Evolutionary conservation across 345 rosid species (phyloP), one percentile per base, ranked within the genome.

Genomic region (Eucalyptus regnans): DNA sequence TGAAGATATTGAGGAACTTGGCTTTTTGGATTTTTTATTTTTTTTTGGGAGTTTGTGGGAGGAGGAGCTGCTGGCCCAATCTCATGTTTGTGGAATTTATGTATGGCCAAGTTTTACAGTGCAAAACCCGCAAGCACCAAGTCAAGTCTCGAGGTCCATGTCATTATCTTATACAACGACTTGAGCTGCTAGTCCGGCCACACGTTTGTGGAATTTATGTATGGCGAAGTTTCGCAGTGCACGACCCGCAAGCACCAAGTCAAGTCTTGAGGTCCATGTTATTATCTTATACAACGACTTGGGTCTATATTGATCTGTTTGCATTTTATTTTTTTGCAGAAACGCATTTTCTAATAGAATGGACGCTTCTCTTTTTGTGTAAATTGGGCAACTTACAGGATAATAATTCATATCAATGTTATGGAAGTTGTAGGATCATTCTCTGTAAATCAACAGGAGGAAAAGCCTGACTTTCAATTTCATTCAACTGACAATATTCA

Each of bases 321-420:
- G 76, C 37, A n/a, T 64, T 64, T n/a, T n/a, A n/a, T n/a, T 64
- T 6, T 64, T 27, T 60, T 10, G 7, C 15, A 11, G 4, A 60
- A 25, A 27, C 0, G 15, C 31, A 27, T 0, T 25, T 60, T 33
- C 33, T 33, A 33, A 33, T 33, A 33, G 33, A 33, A 27, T 60
- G 66, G 31, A 60, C 7, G 31, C n/a, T 60, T 60, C 66, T 60
- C 66, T 60, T 1, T 23, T 1, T 23, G 6, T 56, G 27, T 56
- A 56, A 20, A 56, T 56, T 6, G 27, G 22, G 60, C 60, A 56
- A 56, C 60, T 56, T 22, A 22, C 1, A 22, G 27, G 41, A 8
- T 22, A 22, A 56, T 22, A 56, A 1, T 52, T 17, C 60, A 56
- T 23, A 4, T 22, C 3, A 20, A 56, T 56, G 25, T 22, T 22